These are phyloP conservation scores for Sporothrix mexicana DNA, from an alignment of 2,329 filamentous ascomycete genomes.

Conservation along the genomic window DNA sequence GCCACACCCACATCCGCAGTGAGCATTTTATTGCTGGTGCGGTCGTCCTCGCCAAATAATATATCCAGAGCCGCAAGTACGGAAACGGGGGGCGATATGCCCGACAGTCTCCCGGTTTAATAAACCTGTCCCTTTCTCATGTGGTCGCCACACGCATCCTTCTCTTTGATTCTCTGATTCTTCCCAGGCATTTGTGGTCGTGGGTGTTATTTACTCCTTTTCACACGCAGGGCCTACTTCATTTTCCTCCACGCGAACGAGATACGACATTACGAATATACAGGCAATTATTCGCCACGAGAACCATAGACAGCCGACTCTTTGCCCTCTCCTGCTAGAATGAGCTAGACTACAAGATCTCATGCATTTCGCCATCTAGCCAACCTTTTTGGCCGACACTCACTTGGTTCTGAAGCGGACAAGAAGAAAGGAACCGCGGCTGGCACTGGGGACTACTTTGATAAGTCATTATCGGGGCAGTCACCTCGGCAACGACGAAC, in stretches of 20 bases:
- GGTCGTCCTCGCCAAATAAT: slow-evolving; percentile 8
- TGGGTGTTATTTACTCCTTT: too few species aligned
- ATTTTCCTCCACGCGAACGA: background rate
- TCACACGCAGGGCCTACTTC: too few species aligned
- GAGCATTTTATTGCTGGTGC: background rate
- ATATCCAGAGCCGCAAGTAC: slow-evolving; percentile 19
- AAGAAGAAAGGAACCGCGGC: background rate
- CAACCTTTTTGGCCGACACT: background rate
- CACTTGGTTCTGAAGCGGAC: background rate
- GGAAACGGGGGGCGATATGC: background rate
- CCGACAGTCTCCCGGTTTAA: background rate
- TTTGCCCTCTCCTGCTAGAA: background rate
- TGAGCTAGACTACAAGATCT: background rate
- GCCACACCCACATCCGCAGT: background rate
- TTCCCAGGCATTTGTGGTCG: background rate
- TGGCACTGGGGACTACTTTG: too few species aligned
- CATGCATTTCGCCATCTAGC: background rate
- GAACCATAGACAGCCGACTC: background rate
- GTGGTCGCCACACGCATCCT: background rate
- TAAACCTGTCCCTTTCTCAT: slow-evolving; percentile 5
- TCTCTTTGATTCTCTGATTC: background rate
- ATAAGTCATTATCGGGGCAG: too few species aligned
- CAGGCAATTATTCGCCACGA: too few species aligned
- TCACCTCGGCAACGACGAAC: background rate
- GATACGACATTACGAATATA: background rate